Conservation (phyloP, 768 basidiomycete genomes). For the Nidularia pulvinata region DNA sequence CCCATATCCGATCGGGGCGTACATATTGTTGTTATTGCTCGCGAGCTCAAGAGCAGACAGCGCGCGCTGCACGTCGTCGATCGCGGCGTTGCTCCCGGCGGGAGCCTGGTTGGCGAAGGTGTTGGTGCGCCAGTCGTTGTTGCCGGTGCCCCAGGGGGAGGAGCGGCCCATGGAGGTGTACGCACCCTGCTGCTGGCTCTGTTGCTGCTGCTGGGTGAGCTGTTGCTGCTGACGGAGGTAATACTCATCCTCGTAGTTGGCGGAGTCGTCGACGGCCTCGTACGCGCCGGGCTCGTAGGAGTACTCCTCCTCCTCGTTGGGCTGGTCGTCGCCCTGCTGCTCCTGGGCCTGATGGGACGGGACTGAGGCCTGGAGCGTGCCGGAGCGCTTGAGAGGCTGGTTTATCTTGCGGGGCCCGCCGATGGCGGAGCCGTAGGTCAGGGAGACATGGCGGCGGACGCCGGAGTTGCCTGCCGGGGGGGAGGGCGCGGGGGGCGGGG, state of each 20-base stretch:
- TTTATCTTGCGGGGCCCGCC: constrained; percentile 48
- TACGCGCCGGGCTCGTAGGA: constrained; percentile 37
- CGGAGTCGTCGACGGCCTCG: constrained; percentile 41
- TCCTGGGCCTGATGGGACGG: constrained; percentile 33
- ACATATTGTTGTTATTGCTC: constrained; percentile 21
- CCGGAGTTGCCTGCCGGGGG: constrained; percentile 70
- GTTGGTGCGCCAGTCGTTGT: constrained; percentile 59
- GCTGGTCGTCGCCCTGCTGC: constrained; percentile 33
- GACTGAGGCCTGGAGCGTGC: constrained; percentile 65
- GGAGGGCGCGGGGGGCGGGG: constrained; percentile 52
- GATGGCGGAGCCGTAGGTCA: constrained; percentile 70
- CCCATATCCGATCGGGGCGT: constrained; percentile 11
- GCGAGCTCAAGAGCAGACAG: constrained; percentile 68
- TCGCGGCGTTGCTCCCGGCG: constrained; percentile 29
- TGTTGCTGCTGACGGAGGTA: constrained; percentile 38
- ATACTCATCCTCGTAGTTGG: constrained; percentile 61
- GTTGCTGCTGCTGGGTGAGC: constrained; percentile 18
- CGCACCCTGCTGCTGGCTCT: constrained; percentile 29
- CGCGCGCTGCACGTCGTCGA: constrained; percentile 80
- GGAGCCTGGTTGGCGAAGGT: constrained; percentile 23
- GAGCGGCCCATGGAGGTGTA: constrained; percentile 59
- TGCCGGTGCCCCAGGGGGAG: constrained; percentile 59
- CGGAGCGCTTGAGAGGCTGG: constrained; percentile 68
- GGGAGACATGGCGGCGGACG: constrained; percentile 79
- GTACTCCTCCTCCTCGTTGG: constrained; percentile 48